Evolutionary conservation across 2,329 filamentous ascomycete species (phyloP).

Genomic region (Hansfordia pulvinata): DNA sequence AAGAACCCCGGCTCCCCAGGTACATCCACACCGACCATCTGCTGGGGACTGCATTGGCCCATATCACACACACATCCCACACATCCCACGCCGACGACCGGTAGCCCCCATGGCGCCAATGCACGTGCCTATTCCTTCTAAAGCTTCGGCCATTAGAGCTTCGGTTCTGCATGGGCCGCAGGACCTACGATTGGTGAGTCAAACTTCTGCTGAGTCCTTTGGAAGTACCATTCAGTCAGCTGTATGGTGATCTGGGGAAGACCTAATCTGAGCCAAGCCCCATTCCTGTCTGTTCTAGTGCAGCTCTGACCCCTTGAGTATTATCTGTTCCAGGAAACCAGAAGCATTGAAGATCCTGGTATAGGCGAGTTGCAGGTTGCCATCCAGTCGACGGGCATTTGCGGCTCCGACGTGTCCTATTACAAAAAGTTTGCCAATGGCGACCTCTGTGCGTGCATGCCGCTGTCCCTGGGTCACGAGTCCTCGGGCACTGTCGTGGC

Average conservation of each 20-base stretch:
- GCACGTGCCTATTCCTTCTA: conserved; percentile 27
- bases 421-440: conserved; percentile 63
- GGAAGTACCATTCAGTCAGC: conserved; percentile 1
- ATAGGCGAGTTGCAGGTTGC: conserved; percentile 48
- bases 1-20: too few relatives aligned
- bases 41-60: too few relatives aligned
- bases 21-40: too few relatives aligned
- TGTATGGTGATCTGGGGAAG: too few relatives aligned
- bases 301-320: conserved; percentile 4
- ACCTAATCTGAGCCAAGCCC: too few relatives aligned
- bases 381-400: conserved; percentile 53
- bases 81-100: conserved; percentile 8
- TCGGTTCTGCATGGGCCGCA: conserved; percentile 43
- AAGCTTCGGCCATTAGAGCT: conserved; percentile 31
- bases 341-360: conserved; percentile 31
- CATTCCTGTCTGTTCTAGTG: conserved; percentile 5
- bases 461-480: conserved; percentile 51
- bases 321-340: conserved; percentile 27
- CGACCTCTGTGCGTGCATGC: conserved; percentile 51
- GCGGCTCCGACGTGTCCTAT: conserved; percentile 57
- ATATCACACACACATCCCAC: too few relatives aligned
- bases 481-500: conserved; percentile 44
- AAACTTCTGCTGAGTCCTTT: conserved; percentile 3
- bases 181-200: conserved; percentile 42
- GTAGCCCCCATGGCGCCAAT: conserved; percentile 26